Conservation (phyloP, 73 alveolate species). For the Tetrahymena thermophila region DNA sequence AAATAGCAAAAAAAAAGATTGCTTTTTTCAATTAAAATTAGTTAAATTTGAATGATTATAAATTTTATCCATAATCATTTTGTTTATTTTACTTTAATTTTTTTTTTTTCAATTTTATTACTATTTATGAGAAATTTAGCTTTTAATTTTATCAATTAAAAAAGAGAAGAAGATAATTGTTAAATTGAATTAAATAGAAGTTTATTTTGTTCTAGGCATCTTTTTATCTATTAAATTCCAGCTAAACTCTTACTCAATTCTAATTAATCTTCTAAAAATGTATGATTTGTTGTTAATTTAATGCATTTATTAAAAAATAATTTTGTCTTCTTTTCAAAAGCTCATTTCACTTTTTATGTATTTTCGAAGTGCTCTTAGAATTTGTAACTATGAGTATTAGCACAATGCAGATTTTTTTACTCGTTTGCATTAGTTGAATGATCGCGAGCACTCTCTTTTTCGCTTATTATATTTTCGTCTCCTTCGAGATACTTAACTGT, state of each 20-base stretch:
- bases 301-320: too few species aligned
- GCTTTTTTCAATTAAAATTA: too few species aligned
- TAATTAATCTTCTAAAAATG: too few species aligned
- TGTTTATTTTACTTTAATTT: too few species aligned
- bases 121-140: background rate
- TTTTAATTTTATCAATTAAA: background rate
- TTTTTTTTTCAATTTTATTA: background rate
- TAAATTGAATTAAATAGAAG: background rate
- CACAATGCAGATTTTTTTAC: background rate
- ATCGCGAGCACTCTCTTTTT: background rate
- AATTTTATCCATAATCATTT: background rate
- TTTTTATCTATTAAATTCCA: too few species aligned
- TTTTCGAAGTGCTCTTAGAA: background rate
- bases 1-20: background rate
- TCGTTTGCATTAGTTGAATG: background rate
- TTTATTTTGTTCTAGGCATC: background rate
- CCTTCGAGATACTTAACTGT: background rate
- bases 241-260: too few species aligned
- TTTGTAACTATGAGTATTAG: background rate
- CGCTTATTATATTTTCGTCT: background rate
- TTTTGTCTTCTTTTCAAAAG: background rate
- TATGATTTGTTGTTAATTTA: background rate
- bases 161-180: background rate
- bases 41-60: background rate
- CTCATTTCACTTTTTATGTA: background rate